Percentiles rank a stretch among this genome's conserved stretches.
These are phyloP conservation scores for Mrakia blollopis DNA, from an alignment of 768 basidiomycete species.

Conservation along the genomic window DNA sequence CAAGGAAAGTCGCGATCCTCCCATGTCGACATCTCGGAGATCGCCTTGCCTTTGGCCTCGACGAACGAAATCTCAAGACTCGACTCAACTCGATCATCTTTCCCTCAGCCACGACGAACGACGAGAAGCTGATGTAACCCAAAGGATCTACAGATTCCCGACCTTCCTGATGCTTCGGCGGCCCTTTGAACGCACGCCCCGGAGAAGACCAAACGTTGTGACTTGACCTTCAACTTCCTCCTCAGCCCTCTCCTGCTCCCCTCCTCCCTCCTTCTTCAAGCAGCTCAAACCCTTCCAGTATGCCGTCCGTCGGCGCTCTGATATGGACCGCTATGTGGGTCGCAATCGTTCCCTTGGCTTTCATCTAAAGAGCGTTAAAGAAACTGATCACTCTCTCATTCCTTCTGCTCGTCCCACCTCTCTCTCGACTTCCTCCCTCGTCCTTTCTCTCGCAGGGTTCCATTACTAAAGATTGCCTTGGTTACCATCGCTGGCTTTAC, in stretches of 20 bases:
- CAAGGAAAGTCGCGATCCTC: too few species aligned
- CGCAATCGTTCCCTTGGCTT: background rate
- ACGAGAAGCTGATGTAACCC: too few species aligned
- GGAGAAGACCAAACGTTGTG: too few species aligned
- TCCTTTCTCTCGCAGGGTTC: background rate
- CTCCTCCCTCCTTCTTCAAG: background rate
- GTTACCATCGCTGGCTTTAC: background rate
- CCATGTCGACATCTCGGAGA: too few species aligned
- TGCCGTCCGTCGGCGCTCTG: background rate
- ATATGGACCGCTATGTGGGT: background rate
- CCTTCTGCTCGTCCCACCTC: background rate
- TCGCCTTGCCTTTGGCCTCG: too few species aligned
- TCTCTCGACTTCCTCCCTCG: background rate
- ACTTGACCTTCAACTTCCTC: background rate
- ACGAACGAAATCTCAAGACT: too few species aligned
- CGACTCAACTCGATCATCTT: too few species aligned
- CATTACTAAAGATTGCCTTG: background rate
- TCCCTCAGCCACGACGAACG: too few species aligned
- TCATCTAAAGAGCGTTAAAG: too few species aligned
- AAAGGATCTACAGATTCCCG: too few species aligned
- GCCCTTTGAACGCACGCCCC: too few species aligned
- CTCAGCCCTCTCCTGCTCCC: background rate
- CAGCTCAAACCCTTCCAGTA: background rate
- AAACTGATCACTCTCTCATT: background rate
- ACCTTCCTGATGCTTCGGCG: too few species aligned